These are phyloP conservation scores for Allium cepa DNA, from an alignment of 106 monocot genomes.

Conservation along the genomic window DNA sequence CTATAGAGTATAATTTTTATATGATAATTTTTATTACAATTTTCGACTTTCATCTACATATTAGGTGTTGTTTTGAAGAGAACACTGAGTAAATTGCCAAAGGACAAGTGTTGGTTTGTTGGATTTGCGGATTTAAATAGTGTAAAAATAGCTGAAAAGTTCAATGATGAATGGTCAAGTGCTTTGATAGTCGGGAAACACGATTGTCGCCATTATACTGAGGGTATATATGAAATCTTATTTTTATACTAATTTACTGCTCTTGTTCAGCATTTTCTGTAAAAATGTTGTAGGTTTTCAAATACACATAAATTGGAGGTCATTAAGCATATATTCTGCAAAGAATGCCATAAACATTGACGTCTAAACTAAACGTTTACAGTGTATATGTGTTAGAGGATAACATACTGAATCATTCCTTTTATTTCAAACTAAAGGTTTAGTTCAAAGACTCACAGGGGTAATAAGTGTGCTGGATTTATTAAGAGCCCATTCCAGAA, in stretches of 20 bases:
- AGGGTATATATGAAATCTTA: slow-evolving; percentile 23
- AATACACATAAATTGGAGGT: no score
- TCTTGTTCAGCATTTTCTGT: background rate
- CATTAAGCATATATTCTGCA: no score
- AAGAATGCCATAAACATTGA: no score
- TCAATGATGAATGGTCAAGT: slow-evolving; percentile 55
- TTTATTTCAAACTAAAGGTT: slow-evolving; percentile 15
- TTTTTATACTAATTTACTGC: background rate
- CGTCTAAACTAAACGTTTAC: background rate
- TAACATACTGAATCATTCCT: background rate
- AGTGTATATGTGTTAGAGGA: background rate
- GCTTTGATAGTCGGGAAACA: slow-evolving; percentile 58
- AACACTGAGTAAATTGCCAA: slow-evolving; percentile 47
- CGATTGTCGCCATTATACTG: slow-evolving; percentile 81
- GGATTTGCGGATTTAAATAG: slow-evolving; percentile 39
- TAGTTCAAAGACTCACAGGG: slow-evolving; percentile 50
- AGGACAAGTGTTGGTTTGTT: slow-evolving; percentile 71
- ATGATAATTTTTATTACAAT: background rate
- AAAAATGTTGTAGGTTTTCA: background rate
- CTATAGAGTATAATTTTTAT: background rate
- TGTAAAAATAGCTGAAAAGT: slow-evolving; percentile 40
- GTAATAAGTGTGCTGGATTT: slow-evolving; percentile 20
- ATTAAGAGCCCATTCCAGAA: slow-evolving; percentile 6
- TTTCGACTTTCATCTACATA: background rate
- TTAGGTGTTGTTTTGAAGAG: slow-evolving; percentile 72